These are phyloP conservation scores for Nannochloris sp. DNA, from an alignment of 139 green algal species.

Conservation along the genomic window DNA sequence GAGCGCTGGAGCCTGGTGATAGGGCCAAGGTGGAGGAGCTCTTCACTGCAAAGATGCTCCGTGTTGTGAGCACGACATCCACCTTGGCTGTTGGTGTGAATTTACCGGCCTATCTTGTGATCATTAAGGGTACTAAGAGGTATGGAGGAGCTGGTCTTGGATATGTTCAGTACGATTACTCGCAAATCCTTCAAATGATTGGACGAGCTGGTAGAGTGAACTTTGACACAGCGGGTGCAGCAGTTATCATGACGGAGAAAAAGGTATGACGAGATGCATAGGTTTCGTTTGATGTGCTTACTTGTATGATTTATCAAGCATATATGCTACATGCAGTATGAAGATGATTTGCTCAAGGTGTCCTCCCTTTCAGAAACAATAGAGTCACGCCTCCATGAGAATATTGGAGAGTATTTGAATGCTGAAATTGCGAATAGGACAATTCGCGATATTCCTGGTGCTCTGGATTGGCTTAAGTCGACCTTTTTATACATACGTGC, in stretches of 20 bases:
- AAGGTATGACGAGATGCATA: constrained; percentile 2
- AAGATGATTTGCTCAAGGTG: constrained; percentile 2
- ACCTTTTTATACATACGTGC: constrained; percentile 77
- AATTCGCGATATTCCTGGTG: constrained; percentile 47
- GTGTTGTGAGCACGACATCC: constrained; percentile 76
- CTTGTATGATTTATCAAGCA: neutral
- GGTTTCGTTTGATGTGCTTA: neutral
- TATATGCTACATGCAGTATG: no score
- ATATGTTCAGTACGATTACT: constrained; percentile 84
- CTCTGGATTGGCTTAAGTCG: constrained; percentile 63
- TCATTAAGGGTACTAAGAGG: constrained; percentile 77
- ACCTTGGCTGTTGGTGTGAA: constrained; percentile 90
- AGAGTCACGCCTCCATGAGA: constrained; percentile 48
- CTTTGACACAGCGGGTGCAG: constrained; percentile 81
- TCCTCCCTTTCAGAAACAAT: constrained; percentile 33
- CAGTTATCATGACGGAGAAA: constrained; percentile 88
- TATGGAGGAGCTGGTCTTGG: constrained; percentile 34
- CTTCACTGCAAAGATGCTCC: constrained; percentile 54
- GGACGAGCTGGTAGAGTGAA: constrained; percentile 82
- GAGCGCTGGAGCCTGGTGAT: constrained; percentile 57
- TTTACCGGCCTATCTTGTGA: constrained; percentile 85
- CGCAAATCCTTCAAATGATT: constrained; percentile 66
- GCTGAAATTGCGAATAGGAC: constrained; percentile 65
- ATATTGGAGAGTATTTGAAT: constrained; percentile 69
- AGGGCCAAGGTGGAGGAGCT: constrained; percentile 62